Percentiles rank a stretch among this genome's conserved stretches.
Conservation (phyloP, 1,284 basidiomycete genomes). For the Pulveroboletus sp. region DNA sequence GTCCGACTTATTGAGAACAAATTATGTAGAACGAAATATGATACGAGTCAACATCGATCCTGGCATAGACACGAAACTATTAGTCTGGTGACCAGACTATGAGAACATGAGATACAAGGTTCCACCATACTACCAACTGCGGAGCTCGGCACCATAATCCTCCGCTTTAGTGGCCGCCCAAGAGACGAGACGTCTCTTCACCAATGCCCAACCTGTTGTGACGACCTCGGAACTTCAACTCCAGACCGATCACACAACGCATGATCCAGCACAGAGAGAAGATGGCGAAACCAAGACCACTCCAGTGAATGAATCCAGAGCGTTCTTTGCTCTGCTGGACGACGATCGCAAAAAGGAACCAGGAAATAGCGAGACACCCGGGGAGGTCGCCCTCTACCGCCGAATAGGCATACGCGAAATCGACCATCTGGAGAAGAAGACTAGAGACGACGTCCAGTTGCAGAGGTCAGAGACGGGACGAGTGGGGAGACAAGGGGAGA, state of each 20-base stretch:
- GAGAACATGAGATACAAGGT: no score
- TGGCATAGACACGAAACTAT: conserved; percentile 12
- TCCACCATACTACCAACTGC: no score
- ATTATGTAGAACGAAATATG: conserved; percentile 24
- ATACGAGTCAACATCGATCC: conserved; percentile 9
- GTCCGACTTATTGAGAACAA: conserved; percentile 7
- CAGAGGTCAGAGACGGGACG: not conserved
- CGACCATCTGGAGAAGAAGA: conserved; percentile 88
- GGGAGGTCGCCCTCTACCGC: conserved; percentile 89
- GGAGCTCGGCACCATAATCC: no score
- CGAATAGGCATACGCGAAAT: conserved; percentile 89
- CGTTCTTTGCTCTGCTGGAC: conserved; percentile 57
- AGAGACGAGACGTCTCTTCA: conserved; percentile 36
- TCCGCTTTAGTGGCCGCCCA: conserved; percentile 36
- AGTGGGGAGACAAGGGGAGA: not conserved
- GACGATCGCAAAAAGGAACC: conserved; percentile 85
- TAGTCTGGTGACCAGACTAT: not conserved
- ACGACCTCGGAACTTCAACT: conserved; percentile 38
- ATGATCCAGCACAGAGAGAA: conserved; percentile 84
- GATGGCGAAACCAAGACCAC: conserved; percentile 81
- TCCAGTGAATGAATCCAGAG: conserved; percentile 86
- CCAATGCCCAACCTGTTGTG: conserved; percentile 37
- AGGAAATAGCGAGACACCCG: conserved; percentile 82
- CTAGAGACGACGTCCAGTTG: conserved; percentile 34
- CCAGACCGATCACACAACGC: conserved; percentile 66